These are phyloP conservation scores for Eimeria sp. DNA, from an alignment of 169 alveolate species.

Conservation along the genomic window DNA sequence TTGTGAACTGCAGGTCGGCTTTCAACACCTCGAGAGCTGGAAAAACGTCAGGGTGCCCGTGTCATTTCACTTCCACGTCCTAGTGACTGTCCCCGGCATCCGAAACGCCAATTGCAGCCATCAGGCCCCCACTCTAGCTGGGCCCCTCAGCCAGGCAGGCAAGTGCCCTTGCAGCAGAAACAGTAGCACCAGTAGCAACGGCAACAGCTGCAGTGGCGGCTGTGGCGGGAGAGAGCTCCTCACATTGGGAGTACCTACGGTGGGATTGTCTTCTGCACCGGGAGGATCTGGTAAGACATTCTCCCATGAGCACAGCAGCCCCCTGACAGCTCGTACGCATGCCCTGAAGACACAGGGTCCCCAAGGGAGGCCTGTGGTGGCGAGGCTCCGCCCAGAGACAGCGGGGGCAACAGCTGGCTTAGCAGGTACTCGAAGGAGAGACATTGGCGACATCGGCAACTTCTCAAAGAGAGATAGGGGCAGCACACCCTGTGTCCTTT, in stretches of 20 bases:
- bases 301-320: background rate
- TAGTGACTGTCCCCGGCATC: background rate
- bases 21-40: background rate
- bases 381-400: conserved; percentile 37
- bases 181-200: background rate
- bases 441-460: no score
- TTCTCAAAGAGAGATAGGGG: no score
- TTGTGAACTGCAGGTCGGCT: background rate
- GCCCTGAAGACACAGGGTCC: background rate
- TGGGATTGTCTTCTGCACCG: background rate
- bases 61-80: conserved; percentile 26
- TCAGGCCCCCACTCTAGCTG: no score
- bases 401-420: background rate
- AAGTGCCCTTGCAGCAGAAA: background rate
- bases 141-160: no score
- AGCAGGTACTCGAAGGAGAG: no score
- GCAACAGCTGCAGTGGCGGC: background rate
- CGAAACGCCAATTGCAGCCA: no score
- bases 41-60: background rate
- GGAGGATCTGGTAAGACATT: background rate
- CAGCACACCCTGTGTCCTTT: no score
- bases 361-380: conserved; percentile 25
- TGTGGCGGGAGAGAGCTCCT: no score
- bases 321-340: background rate
- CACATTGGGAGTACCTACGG: no score